Conservation (phyloP, 2,329 filamentous ascomycete genomes). For the Xylariaceae sp. region DNA sequence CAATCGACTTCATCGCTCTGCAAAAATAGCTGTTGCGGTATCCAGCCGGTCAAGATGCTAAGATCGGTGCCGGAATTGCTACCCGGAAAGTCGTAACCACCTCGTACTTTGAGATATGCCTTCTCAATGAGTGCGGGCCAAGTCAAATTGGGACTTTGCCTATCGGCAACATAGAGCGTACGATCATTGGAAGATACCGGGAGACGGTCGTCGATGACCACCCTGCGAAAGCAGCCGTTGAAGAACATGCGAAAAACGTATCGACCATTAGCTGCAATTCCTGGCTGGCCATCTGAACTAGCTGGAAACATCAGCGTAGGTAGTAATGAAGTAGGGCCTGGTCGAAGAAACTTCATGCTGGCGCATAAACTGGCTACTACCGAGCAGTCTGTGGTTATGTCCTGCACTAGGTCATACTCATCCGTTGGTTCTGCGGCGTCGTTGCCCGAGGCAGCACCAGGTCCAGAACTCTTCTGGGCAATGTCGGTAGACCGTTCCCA, state of each 20-base stretch:
- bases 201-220: constrained; percentile 83
- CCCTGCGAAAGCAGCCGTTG: constrained; percentile 85
- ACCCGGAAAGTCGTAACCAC: constrained; percentile 95
- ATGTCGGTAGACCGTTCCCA: constrained; percentile 77
- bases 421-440: constrained; percentile 37
- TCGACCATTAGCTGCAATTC: constrained; percentile 71
- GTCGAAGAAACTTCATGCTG: constrained; percentile 62
- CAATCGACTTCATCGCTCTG: constrained; percentile 78
- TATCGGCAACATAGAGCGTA: constrained; percentile 80
- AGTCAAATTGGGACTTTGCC: constrained; percentile 71
- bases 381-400: constrained; percentile 93
- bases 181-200: constrained; percentile 70
- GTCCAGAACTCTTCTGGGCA: constrained; percentile 37
- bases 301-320: constrained; percentile 71
- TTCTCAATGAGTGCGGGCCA: constrained; percentile 96
- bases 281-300: constrained; percentile 54
- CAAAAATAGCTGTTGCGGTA: constrained; percentile 90
- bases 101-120: constrained; percentile 89
- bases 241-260: constrained; percentile 93
- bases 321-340: constrained; percentile 64
- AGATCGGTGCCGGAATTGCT: constrained; percentile 96
- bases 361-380: constrained; percentile 94
- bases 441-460: constrained; percentile 1
- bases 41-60: constrained; percentile 91
- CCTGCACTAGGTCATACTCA: constrained; percentile 81